phyloP scores from a whole-genome alignment of 2,329 filamentous ascomycete species.

The Penicillium sp. region DNA sequence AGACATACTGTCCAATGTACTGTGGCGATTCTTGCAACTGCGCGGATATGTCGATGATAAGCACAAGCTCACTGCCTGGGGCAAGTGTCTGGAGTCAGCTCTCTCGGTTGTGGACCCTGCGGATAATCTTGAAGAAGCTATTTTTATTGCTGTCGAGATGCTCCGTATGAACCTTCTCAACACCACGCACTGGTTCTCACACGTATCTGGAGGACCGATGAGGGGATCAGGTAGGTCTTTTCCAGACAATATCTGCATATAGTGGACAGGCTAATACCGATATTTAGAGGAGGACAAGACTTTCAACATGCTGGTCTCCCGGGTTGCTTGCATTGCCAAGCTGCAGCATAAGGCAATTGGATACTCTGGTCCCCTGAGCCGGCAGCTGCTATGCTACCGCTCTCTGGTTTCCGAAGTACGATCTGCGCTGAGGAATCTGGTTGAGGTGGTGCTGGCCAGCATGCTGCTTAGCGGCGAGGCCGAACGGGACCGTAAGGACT shows the following conservation, averaged over 20 bases:
- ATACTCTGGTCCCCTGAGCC: conserved; percentile 90
- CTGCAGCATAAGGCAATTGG: conserved; percentile 81
- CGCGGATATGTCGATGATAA: conserved; percentile 76
- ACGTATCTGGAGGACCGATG: conserved; percentile 58
- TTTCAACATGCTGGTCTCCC: conserved; percentile 77
- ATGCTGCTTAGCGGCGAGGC: conserved; percentile 80
- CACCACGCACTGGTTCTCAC: conserved; percentile 61
- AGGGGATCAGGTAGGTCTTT: conserved; percentile 50
- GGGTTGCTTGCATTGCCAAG: conserved; percentile 78
- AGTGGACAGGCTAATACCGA: background rate
- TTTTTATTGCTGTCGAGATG: conserved; percentile 81
- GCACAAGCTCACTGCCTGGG: conserved; percentile 82
- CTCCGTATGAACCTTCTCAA: conserved; percentile 76
- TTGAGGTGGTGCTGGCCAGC: conserved; percentile 77
- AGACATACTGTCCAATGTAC: conserved; percentile 70
- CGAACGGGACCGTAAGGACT: conserved; percentile 66
- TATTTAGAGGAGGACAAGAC: conserved; percentile 70
- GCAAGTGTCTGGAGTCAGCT: conserved; percentile 70
- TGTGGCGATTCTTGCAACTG: conserved; percentile 88
- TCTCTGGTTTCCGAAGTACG: conserved; percentile 79
- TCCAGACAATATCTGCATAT: background rate
- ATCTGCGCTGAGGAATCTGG: conserved; percentile 73
- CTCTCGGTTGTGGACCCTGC: conserved; percentile 60
- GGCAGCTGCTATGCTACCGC: conserved; percentile 82
- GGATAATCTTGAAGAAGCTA: conserved; percentile 68